A percentile compares a stretch with the other conserved stretches of the same genome.
Evolutionary conservation across 345 rosid species (phyloP).

Genomic region (Limnanthes douglasii): DNA sequence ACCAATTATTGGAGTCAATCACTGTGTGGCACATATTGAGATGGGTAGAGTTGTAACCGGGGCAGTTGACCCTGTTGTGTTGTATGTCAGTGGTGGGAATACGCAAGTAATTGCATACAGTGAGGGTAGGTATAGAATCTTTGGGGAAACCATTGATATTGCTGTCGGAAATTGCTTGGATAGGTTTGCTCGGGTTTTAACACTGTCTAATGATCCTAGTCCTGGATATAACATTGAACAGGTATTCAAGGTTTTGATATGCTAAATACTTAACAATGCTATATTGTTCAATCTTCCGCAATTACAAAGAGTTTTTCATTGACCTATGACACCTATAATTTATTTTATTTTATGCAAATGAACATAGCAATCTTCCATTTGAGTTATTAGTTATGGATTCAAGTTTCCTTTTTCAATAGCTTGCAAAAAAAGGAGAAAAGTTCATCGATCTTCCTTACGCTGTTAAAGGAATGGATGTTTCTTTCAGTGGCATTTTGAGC

Average conservation of each 20-base stretch:
- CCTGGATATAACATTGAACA: slow-evolving; percentile 99
- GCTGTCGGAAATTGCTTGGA: slow-evolving; percentile 98
- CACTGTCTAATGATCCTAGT: slow-evolving; percentile 92
- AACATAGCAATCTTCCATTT: not conserved
- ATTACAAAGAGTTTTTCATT: slow-evolving; percentile 1
- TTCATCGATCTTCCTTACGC: slow-evolving; percentile 88
- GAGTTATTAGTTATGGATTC: too few relatives aligned
- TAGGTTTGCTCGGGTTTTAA: slow-evolving; percentile 82
- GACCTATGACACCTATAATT: too few relatives aligned
- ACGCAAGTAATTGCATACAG: slow-evolving; percentile 97
- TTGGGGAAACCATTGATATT: slow-evolving; percentile 96
- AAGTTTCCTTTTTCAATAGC: slow-evolving; percentile 26
- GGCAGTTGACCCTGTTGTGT: slow-evolving; percentile 80
- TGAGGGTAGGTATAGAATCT: slow-evolving; percentile 82
- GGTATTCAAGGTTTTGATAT: slow-evolving; percentile 17
- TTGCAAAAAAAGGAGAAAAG: slow-evolving; percentile 86
- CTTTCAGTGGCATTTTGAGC: slow-evolving; percentile 91
- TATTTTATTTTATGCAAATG: too few relatives aligned
- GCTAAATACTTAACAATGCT: too few relatives aligned
- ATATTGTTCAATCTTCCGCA: not conserved
- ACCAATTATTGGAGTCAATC: slow-evolving; percentile 79
- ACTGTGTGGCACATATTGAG: slow-evolving; percentile 97
- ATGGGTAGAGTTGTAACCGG: slow-evolving; percentile 96
- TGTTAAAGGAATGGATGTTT: slow-evolving; percentile 98
- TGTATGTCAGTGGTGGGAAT: slow-evolving; percentile 98